These are phyloP conservation scores for Teunomyces lycoperdinae DNA, from an alignment of 805 yeast species.

Conservation along the genomic window DNA sequence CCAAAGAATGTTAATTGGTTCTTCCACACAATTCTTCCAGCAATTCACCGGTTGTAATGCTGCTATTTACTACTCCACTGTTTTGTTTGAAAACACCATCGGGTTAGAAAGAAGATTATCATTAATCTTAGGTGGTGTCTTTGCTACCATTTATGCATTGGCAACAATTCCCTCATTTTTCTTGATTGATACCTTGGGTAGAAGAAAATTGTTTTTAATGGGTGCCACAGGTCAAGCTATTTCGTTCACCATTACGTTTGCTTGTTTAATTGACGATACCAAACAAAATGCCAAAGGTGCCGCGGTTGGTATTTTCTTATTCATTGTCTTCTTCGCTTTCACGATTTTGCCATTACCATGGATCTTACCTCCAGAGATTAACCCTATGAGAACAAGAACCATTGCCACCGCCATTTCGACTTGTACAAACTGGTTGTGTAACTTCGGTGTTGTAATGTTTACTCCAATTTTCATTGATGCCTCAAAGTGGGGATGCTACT, in stretches of 20 bases:
- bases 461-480: conserved; percentile 29
- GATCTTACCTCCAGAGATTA: conserved; percentile 36
- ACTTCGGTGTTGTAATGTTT: conserved; percentile 37
- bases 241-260: conserved; percentile 28
- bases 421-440: conserved; percentile 35
- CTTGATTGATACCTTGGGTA: conserved; percentile 32
- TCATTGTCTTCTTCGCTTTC: conserved; percentile 28
- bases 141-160: conserved; percentile 30
- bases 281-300: conserved; percentile 23
- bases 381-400: conserved; percentile 37
- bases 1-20: conserved; percentile 24
- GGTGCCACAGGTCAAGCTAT: conserved; percentile 32
- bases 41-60: conserved; percentile 33
- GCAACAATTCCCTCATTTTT: conserved; percentile 33
- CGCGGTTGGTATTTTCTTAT: conserved; percentile 35
- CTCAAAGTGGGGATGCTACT: conserved; percentile 25
- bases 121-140: conserved; percentile 27
- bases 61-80: conserved; percentile 34
- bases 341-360: conserved; percentile 36
- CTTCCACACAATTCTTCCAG: conserved; percentile 25
- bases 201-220: conserved; percentile 32
- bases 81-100: conserved; percentile 26
- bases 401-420: conserved; percentile 34
- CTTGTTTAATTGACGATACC: conserved; percentile 21
- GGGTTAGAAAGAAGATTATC: conserved; percentile 22